Percentiles rank a stretch among this genome's conserved stretches.
phyloP scores from a whole-genome alignment of 2,329 filamentous ascomycete species.

The Ceratocystis cacaofunesta region DNA sequence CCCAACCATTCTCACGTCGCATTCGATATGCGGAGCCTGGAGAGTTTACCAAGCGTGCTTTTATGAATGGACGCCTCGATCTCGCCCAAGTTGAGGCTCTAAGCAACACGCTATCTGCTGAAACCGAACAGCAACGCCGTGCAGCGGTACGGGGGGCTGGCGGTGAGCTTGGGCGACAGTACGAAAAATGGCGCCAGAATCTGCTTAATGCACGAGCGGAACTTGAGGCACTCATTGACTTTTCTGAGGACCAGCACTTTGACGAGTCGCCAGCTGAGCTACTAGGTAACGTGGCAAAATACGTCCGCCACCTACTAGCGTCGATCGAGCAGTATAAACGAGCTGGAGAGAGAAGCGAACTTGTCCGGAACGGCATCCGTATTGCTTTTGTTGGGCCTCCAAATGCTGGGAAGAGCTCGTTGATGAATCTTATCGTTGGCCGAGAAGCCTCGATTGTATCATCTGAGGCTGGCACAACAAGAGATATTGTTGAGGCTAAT shows the following conservation, averaged over 20 bases:
- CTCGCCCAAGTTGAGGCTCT: slow-evolving; percentile 67
- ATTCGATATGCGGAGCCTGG: slow-evolving; percentile 87
- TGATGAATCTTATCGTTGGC: slow-evolving; percentile 81
- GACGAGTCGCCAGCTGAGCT: slow-evolving; percentile 69
- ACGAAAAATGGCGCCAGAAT: slow-evolving; percentile 67
- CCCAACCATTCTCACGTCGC: slow-evolving; percentile 9
- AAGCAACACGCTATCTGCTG: slow-evolving; percentile 46
- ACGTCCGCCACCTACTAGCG: slow-evolving; percentile 45
- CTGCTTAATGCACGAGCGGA: slow-evolving; percentile 74
- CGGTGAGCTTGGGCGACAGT: slow-evolving; percentile 54
- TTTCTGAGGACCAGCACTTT: slow-evolving; percentile 93
- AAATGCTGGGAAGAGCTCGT: slow-evolving; percentile 86
- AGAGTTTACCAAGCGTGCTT: slow-evolving; percentile 87
- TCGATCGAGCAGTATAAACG: slow-evolving; percentile 55
- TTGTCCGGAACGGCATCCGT: slow-evolving; percentile 70
- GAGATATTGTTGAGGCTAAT: slow-evolving; percentile 84
- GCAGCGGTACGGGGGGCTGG: slow-evolving; percentile 68
- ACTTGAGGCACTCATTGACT: slow-evolving; percentile 90
- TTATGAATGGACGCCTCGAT: slow-evolving; percentile 71
- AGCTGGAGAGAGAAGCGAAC: slow-evolving; percentile 68
- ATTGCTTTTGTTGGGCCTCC: slow-evolving; percentile 81
- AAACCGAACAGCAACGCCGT: slow-evolving; percentile 86
- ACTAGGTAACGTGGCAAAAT: slow-evolving; percentile 49
- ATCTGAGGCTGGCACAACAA: slow-evolving; percentile 77
- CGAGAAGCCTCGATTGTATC: slow-evolving; percentile 93